Base-by-base conservation (phyloP, 805 yeast genomes). In the Candida stauntonica region DNA sequence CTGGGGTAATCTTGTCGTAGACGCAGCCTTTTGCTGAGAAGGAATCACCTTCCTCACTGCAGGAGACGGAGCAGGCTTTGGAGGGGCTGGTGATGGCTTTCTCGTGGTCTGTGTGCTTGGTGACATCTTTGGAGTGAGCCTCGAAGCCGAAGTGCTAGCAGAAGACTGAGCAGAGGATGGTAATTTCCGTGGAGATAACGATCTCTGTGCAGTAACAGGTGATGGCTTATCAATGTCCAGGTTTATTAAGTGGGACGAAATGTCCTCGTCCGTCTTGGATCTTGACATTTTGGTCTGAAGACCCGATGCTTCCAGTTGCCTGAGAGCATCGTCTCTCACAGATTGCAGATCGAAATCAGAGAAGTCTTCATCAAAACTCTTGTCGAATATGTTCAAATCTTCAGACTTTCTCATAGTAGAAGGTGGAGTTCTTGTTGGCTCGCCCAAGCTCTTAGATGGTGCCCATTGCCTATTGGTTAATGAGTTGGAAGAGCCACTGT, bases 291-390 rank as follows among this genome's bases (percentile, higher is more conserved):
- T 45, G 7, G 58, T 45, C 9, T 41, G 47, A 24, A 42, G 43
- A 1, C 47, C 58, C 7, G 46, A 27, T 4, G 60, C 54, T 34
- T 56, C 60, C 31, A 56, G 21, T 26, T 52, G 58, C 23, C 45
- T 43, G 16, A 54, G 31, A 11, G 57, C 41, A 26, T 54, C 59
- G 13, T 47, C 51, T 35, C 60, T 42, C 16, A 51, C 33, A 8
- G 44, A 28, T 18, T 42, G 39, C 20, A 47, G 19, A 26, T 52
- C 54, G 31, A 46, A 46, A 16, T 44, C 55, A 5, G 42, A 33
- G 16, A 44, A 47, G 24, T 48, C 51, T 29, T 51, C 55, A 14
- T 50, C 55, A 28, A 54, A 50, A 11, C 54, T 48, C 27, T 43
- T 38, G 23, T 55, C 56, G 35, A 51, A 54, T 17, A 52, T 40